Evolutionary conservation across 2,329 filamentous ascomycete species (phyloP), one percentile per base, ranked within the genome.

Genomic region (Emergomyces orientalis): DNA sequence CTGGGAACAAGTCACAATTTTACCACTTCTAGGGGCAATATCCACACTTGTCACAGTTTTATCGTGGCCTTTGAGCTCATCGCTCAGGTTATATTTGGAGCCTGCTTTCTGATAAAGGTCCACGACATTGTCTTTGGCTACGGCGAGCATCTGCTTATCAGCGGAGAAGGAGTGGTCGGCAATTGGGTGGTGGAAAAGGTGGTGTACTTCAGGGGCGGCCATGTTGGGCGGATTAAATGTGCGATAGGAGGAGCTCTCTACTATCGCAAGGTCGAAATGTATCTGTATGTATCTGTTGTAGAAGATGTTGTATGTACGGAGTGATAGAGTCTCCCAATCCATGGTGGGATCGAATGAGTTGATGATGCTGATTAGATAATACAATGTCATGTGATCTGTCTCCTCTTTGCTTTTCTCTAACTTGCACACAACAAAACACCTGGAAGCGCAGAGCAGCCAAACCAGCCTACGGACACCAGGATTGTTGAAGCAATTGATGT

Each of bases 201-300:
- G 92, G 79, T 97, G 91, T 64, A 96, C 89, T 82, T 97, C 90
- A 67, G 92, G 90, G 64, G 88, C 76, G 62, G 90, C 82, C 93
- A 97, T 97, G 64, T 61, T 82, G 75, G 52, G 32, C 9, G 19
- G 9, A 66, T 61, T 61, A 60, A 63, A 59, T 59, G 63, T 63
- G 79, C 82, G 87, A 89, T 91, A 94, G 90, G 91, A 95, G 90
- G 81, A 90, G 85, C 91, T 96, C 94, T 97, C 94, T 88, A 97
- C 94, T 97, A 94, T 84, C 89, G 85, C 81, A 22, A 45, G 25
- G 11, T 5, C 14, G 14, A 9, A 3, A 11, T 47, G 11, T 30
- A 4, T 43, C 4, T 19, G 17, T 45, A 57, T 45, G n/a, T 34
- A 54, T 13, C 55, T 55, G 59, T 27, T 2, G 17, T 37, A 27